These are phyloP conservation scores for Zychaea mexicana DNA, from an alignment of 371 early-diverging fungal genomes.

Conservation along the genomic window DNA sequence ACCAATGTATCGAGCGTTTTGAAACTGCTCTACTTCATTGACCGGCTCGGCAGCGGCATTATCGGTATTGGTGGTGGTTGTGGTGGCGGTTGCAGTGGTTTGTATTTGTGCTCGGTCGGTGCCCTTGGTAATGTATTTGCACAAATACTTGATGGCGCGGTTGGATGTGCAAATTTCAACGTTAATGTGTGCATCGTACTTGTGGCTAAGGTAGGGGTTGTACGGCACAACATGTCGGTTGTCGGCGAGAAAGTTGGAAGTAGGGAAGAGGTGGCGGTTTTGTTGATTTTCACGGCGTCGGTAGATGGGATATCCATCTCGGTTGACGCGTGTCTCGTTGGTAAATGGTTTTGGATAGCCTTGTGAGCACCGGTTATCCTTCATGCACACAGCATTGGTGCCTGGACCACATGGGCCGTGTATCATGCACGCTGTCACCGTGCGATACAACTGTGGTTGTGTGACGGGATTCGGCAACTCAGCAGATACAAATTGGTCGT, in stretches of 20 bases:
- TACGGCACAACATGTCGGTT: background rate
- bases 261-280: background rate
- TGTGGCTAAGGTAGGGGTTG: background rate
- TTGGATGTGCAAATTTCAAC: background rate
- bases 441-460: conserved; percentile 24
- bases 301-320: background rate
- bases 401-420: conserved; percentile 33
- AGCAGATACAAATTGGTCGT: conserved; percentile 28
- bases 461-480: conserved; percentile 22
- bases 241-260: background rate
- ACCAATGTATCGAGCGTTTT: too few relatives aligned
- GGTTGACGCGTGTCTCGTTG: background rate
- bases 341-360: background rate
- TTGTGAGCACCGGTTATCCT: background rate
- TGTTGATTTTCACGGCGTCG: background rate
- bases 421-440: conserved; percentile 27
- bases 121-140: background rate
- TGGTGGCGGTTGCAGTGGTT: too few relatives aligned
- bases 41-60: too few relatives aligned
- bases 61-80: too few relatives aligned
- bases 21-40: too few relatives aligned
- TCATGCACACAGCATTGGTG: background rate
- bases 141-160: background rate
- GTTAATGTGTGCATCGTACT: background rate
- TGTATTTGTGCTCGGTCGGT: background rate